These are phyloP conservation scores for Colletotrichum gloeosporioides DNA, from an alignment of 2,329 filamentous ascomycete genomes.

Conservation along the genomic window DNA sequence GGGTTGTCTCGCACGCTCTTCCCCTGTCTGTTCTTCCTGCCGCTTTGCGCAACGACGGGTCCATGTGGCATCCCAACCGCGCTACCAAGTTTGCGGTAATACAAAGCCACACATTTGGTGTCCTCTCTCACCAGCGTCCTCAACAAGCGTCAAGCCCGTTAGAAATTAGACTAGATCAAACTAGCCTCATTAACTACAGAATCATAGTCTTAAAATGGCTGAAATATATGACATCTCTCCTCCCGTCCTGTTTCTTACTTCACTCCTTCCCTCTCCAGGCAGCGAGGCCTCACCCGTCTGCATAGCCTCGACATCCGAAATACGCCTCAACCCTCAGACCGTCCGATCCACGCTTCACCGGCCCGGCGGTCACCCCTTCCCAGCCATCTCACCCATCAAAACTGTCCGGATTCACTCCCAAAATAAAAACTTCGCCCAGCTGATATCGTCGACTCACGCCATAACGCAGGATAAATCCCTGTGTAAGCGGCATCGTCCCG, in stretches of 20 bases:
- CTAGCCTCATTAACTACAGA: background rate
- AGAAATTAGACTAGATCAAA: background rate
- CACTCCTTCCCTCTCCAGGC: background rate
- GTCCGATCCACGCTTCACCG: background rate
- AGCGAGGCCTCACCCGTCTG: background rate
- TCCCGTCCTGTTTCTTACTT: background rate
- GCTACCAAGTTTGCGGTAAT: background rate
- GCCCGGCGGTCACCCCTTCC: background rate
- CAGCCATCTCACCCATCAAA: background rate
- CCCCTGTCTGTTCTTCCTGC: background rate
- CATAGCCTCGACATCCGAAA: background rate
- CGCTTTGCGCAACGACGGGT: background rate
- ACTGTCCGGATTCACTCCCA: background rate
- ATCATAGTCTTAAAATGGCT: background rate
- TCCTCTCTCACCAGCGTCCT: background rate
- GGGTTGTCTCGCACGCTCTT: background rate
- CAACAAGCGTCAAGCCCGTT: background rate
- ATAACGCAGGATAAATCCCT: background rate
- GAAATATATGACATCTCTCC: background rate
- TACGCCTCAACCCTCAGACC: slow-evolving; percentile 5
- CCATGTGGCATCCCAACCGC: background rate
- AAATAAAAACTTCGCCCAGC: background rate
- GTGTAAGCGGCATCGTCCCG: background rate
- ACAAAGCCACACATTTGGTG: background rate
- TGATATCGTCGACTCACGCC: background rate